phyloP scores from a whole-genome alignment of 2,329 filamentous ascomycete species.

The Cordyceps fumosorosea region DNA sequence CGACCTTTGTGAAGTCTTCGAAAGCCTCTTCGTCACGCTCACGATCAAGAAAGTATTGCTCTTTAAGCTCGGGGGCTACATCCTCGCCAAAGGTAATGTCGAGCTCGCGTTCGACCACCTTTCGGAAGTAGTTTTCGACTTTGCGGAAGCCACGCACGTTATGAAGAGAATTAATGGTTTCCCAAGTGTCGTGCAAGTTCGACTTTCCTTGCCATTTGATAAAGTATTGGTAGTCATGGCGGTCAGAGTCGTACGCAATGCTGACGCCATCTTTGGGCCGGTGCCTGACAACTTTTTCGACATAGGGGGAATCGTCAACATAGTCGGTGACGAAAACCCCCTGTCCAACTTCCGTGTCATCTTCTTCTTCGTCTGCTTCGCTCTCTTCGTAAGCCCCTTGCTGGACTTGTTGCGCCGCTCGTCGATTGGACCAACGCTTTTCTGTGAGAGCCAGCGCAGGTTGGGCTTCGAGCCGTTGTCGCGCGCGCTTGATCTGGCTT shows the following conservation, averaged over 20 bases:
- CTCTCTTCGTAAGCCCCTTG: conserved; percentile 60
- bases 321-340: conserved; percentile 63
- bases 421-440: conserved; percentile 85
- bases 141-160: conserved; percentile 80
- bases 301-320: conserved; percentile 75
- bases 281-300: conserved; percentile 88
- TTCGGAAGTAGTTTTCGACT: conserved; percentile 91
- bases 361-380: conserved; percentile 57
- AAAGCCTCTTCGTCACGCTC: conserved; percentile 85
- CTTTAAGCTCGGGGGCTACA: conserved; percentile 74
- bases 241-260: conserved; percentile 48
- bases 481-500: conserved; percentile 67
- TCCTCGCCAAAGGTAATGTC: conserved; percentile 70
- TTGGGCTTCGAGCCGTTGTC: conserved; percentile 62
- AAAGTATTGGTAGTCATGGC: conserved; percentile 79
- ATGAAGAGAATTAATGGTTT: conserved; percentile 66
- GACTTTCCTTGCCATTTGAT: conserved; percentile 98
- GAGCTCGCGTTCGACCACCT: conserved; percentile 72
- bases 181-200: conserved; percentile 94
- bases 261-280: conserved; percentile 64
- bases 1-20: conserved; percentile 85
- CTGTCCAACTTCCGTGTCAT: conserved; percentile 49
- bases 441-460: conserved; percentile 64
- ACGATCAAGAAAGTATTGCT: conserved; percentile 92
- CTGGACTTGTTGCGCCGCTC: conserved; percentile 69